Base-by-base conservation (phyloP, 345 rosid species). In the Cardiospermum halicacabum region DNA sequence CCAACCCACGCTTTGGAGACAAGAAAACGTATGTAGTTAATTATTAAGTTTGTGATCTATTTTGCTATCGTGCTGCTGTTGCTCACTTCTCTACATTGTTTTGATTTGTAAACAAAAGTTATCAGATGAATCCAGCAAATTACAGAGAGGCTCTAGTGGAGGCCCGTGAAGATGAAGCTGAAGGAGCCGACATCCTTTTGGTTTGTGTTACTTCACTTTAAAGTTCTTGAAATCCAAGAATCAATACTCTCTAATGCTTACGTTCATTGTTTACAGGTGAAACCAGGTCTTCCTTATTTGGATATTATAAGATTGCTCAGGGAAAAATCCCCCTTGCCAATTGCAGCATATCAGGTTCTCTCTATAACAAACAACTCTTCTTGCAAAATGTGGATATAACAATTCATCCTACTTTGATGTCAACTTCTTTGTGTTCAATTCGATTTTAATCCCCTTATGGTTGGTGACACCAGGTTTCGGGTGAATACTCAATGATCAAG, bases 101-200 rank as follows among this genome's bases (percentile, higher is more conserved):
- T 54, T 80, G 55, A 57, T 64, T 74, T 82, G 64, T 61, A 53
- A 68, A 77, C 73, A 70, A 82, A 68, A 93, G 98, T 53, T 93
- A 93, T 76, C 98, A 93, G 84, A 93, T 93, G 97, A 93, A 91
- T 65, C 97, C 96, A 48, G 92, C 98, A 9, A 93, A 93, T 53
- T 88, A 90, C 48, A 78, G 96, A 80, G 98, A 93, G 70, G 95
- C 98, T 36, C 74, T 93, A 71, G 75, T 91, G 16, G 98, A 93
- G 78, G 87, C 85, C 12, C 80, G 58, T 6, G 98, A 74, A 77
- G 98, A 93, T 56, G 98, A 90, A 63, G 75, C 91, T 67, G 98
- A 93, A 81, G 98, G 98, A 76, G 98, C 98, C 37, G 98, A 91
- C 69, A 91, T 93, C 68, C 97, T 93, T 48, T 74, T 93, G 88